These are phyloP conservation scores for Microsporum ferrugineum DNA, from an alignment of 2,329 filamentous ascomycete species.

Conservation along the genomic window DNA sequence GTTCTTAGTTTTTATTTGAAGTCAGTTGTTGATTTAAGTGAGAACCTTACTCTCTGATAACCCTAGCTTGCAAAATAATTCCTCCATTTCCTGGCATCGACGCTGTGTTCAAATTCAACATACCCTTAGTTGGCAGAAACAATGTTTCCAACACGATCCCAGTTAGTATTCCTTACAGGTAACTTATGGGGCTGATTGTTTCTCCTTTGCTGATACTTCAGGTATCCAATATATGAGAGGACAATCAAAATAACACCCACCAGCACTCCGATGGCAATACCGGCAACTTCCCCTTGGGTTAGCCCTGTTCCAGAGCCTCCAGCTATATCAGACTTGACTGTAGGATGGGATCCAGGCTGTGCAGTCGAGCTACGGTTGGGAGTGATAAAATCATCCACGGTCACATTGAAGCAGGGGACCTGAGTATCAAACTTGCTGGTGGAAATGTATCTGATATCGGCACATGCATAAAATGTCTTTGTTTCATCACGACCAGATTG, in stretches of 20 bases:
- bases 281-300: constrained; percentile 34
- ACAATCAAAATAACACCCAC: constrained; percentile 15
- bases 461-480: constrained; percentile 38
- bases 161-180: neutral
- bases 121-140: neutral
- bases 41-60: neutral
- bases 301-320: constrained; percentile 31
- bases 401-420: constrained; percentile 15
- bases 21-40: neutral
- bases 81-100: neutral
- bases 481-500: constrained; percentile 33
- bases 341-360: neutral
- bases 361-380: neutral
- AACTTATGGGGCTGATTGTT: neutral
- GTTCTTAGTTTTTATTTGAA: neutral
- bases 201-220: constrained; percentile 2
- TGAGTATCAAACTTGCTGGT: constrained; percentile 30
- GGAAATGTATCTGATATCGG: constrained; percentile 37
- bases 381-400: neutral
- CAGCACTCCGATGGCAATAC: constrained; percentile 28
- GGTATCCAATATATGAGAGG: constrained; percentile 13
- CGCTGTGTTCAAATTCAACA: neutral
- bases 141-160: neutral
- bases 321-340: neutral
- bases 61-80: neutral